Evolutionary conservation across 1,139 yeast species (phyloP).

Genomic region (Martiniozyma asiatica): DNA sequence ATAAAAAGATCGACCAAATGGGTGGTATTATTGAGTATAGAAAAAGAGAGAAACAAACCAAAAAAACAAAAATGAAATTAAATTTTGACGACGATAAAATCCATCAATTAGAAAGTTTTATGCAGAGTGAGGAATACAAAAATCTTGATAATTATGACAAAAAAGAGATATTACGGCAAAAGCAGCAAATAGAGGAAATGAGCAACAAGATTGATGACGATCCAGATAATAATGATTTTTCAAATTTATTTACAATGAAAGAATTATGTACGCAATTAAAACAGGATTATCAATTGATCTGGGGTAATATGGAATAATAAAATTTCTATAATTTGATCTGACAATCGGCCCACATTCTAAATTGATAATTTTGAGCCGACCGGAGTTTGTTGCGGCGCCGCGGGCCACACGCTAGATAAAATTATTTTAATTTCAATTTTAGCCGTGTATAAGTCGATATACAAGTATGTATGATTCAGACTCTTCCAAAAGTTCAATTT

Average conservation of each 20-base stretch:
- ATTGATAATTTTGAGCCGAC: neutral
- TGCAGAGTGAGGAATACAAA: slow-evolving; percentile 22
- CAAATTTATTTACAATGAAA: slow-evolving; percentile 28
- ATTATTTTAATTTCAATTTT: no score
- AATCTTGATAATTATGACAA: slow-evolving; percentile 16
- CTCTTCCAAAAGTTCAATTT: no score
- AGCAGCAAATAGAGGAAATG: slow-evolving; percentile 24
- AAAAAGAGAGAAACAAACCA: slow-evolving; percentile 24
- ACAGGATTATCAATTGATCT: slow-evolving; percentile 19
- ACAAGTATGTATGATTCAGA: no score
- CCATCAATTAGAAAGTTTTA: slow-evolving; percentile 20
- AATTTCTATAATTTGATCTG: neutral
- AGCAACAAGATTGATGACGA: slow-evolving; percentile 19
- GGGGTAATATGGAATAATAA: neutral
- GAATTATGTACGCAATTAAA: slow-evolving; percentile 30
- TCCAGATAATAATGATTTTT: slow-evolving; percentile 10
- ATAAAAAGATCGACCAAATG: slow-evolving; percentile 27
- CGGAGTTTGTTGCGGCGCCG: neutral
- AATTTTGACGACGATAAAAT: slow-evolving; percentile 25
- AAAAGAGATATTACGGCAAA: slow-evolving; percentile 12
- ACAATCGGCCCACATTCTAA: neutral
- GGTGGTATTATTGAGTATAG: slow-evolving; percentile 35
- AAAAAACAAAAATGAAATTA: slow-evolving; percentile 22
- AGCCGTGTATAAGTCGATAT: no score
- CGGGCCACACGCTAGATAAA: no score